phyloP scores from a whole-genome alignment of 495 filamentous ascomycete genomes.

The Polyplosphaeria fusca region DNA sequence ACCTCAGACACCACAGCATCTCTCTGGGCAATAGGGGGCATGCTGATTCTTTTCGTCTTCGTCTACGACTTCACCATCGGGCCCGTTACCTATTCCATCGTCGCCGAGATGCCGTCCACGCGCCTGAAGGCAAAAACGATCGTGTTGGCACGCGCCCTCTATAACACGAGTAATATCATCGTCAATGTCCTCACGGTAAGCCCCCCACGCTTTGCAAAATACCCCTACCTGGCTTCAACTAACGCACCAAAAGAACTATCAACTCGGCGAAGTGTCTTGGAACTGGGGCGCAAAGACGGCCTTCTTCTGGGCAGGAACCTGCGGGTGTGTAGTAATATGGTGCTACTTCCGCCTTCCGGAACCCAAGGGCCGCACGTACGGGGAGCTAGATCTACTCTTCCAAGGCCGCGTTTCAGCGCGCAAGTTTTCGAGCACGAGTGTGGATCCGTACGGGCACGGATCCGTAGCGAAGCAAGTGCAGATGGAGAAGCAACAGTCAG shows the following conservation, averaged over 20 bases:
- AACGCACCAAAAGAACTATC: constrained; percentile 17
- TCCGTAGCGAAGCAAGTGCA: neutral
- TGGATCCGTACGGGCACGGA: constrained; percentile 14
- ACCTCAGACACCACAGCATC: constrained; percentile 7
- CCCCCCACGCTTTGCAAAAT: neutral
- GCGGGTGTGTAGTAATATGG: constrained; percentile 51
- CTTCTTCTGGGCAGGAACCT: constrained; percentile 27
- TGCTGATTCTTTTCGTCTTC: constrained; percentile 28
- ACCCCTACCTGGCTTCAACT: neutral
- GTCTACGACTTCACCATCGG: constrained; percentile 31
- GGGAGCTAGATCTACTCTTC: constrained; percentile 72
- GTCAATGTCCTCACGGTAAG: constrained; percentile 25
- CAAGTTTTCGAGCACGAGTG: constrained; percentile 15
- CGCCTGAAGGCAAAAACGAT: constrained; percentile 31
- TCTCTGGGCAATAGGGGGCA: constrained; percentile 17
- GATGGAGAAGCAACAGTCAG: neutral
- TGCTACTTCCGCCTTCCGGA: constrained; percentile 82
- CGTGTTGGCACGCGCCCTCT: constrained; percentile 16
- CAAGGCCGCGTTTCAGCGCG: constrained; percentile 43
- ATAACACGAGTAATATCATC: constrained; percentile 24
- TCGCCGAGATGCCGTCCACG: constrained; percentile 22
- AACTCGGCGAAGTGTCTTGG: constrained; percentile 14
- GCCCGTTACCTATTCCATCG: constrained; percentile 25
- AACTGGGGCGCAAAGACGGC: constrained; percentile 25
- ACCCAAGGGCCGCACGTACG: constrained; percentile 76